phyloP scores from a whole-genome alignment of 495 filamentous ascomycete genomes.

The Aspergillus cristatus region DNA sequence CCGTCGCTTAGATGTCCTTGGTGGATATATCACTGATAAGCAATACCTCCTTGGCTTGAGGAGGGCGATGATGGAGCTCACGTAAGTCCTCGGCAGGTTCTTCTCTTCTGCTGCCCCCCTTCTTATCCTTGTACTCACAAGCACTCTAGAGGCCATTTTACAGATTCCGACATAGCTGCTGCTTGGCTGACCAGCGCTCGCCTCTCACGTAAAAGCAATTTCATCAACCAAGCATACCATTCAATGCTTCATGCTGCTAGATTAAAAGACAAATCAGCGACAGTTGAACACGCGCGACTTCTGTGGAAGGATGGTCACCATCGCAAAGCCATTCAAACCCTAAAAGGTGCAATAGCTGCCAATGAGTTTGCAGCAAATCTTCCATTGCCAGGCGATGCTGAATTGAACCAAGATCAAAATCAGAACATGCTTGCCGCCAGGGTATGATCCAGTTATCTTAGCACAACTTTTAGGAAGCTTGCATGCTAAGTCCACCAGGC shows the following conservation, averaged over 20 bases:
- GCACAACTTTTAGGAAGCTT: not conserved
- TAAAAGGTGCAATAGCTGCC: conserved; percentile 72
- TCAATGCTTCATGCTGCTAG: conserved; percentile 82
- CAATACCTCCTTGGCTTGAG: conserved; percentile 88
- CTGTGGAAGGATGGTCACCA: conserved; percentile 95
- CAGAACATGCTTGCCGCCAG: conserved; percentile 41
- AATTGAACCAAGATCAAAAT: conserved; percentile 28
- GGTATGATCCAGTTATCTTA: conserved; percentile 14
- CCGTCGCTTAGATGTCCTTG: conserved; percentile 71
- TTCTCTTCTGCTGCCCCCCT: not conserved
- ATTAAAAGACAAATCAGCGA: conserved; percentile 74
- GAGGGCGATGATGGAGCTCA: conserved; percentile 74
- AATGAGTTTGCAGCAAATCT: conserved; percentile 54
- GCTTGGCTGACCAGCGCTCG: conserved; percentile 81
- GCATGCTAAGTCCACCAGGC: conserved; percentile 34
- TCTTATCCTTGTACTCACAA: conserved; percentile 7
- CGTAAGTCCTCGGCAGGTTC: conserved; percentile 13
- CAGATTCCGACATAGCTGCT: conserved; percentile 63
- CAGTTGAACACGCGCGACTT: conserved; percentile 84
- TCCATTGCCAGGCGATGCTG: conserved; percentile 33
- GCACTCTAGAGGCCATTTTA: conserved; percentile 31
- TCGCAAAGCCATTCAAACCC: conserved; percentile 84
- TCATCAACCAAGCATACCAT: conserved; percentile 80
- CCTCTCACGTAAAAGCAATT: conserved; percentile 75
- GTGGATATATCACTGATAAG: conserved; percentile 80